Base-by-base conservation (phyloP, 176 grass and related monocot genomes). In the Elymus sibiricus region DNA sequence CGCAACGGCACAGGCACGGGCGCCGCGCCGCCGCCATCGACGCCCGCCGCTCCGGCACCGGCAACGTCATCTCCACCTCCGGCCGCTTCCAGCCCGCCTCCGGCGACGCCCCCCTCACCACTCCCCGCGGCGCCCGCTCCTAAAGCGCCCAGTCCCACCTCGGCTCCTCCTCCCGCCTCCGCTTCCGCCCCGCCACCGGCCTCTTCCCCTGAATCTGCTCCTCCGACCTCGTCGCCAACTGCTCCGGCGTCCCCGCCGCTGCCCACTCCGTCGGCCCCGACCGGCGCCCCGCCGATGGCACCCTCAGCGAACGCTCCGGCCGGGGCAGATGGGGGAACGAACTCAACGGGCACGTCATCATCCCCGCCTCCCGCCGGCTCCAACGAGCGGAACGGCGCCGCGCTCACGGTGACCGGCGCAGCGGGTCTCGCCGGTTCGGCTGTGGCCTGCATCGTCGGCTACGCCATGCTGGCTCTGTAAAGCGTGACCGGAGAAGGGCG, bases 381-480 rank as follows among this genome's bases (percentile, higher is more conserved):
- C 58, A 59, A 1, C 35, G 3, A 85, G 3, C 74, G 19, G 34
- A 97, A 73, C 77, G 70, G 66, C 42, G 90, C 92, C 47, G 72
- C 31, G 8, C 6, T 73, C 24, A 82, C 78, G 64, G 79, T 40
- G 53, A 79, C 55, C 12, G 55, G 70, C 1, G 81, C 90, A 3
- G 53, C 75, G 0, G 83, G 93, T 40, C 44, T 95, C 56, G 79
- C 16, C 26, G 26, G 71, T 74, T 87, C 91, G 29, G 17, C 80
- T 40, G 89, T 77, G 15, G 55, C 89, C 64, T 81, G 85, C 68
- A 34, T 93, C 35, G 28, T 95, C 65, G 95, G 85, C 46, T 94
- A 65, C 59, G 59, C 89, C 64, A 81, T 95, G 79, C 80, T 98
- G 38, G 69, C 75, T 65, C 64, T 95, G 29, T 93, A 71, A 90